Base-by-base conservation (phyloP, 2,329 filamentous ascomycete species). In the Venturia asperata region DNA sequence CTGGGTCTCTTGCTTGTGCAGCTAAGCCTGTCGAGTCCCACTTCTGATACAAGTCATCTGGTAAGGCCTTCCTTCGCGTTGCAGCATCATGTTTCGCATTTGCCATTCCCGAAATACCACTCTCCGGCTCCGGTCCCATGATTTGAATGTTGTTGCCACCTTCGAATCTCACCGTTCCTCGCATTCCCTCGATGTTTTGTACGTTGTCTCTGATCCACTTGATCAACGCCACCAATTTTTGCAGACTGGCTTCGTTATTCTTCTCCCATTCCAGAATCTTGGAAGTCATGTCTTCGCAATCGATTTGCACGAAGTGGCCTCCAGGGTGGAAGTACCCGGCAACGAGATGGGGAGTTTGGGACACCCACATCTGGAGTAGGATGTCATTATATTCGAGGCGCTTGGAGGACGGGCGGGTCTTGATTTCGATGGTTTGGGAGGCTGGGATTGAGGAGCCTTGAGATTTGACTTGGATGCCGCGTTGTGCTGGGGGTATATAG, bases 301-400 rank as follows among this genome's bases (percentile, higher is more conserved):
- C 37, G 5, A 67, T 64, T 19, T 61, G 52, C 11, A 34, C 27
- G 66, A 81, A 81, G 1, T 64, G 21, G 42, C 78, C 79, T 1
- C 66, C 65, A 34, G 52, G 6, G 3, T 68, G 56, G 67, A 81
- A 77, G 67, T 79, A 79, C 0, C 77, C 79, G 39, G 76, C 74
- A n/a, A 81, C 77, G 42, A 81, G 77, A 49, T 78, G 79, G 0
- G 76, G 75, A 0, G 79, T 81, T 70, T 81, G 79, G 5, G 77
- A 80, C 19, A 74, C 67, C 79, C 79, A 82, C 30, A 81, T 73
- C 70, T 80, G 78, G 1, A 77, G 66, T 30, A 72, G 72, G 41
- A 80, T 69, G 6, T 79, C 72, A 11, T 68, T 0, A 13, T 80
- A 63, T 2, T 67, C n/a, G 19, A 81, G 67, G 27, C 63, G 69